Evolutionary conservation across 768 basidiomycete species (phyloP).

Genomic region (Dentipellis sp.): DNA sequence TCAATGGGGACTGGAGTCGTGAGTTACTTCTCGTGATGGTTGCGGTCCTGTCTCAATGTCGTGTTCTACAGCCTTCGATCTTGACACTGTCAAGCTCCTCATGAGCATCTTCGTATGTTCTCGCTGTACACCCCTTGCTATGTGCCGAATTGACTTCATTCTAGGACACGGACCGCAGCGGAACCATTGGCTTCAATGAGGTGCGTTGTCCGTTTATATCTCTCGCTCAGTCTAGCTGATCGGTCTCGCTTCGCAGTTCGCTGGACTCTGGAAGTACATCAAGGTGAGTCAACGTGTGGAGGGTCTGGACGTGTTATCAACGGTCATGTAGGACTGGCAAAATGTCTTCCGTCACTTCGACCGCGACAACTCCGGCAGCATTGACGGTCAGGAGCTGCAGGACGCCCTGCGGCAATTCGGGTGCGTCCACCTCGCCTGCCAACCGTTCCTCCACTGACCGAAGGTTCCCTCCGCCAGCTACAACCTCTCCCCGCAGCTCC

Average conservation of each 20-base stretch:
- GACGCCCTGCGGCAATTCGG: constrained; percentile 72
- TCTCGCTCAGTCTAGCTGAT: constrained; percentile 3
- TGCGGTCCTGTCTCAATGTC: not conserved
- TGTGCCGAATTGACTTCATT: not conserved
- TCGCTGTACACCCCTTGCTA: not conserved
- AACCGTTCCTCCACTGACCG: not conserved
- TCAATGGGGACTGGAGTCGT: constrained; percentile 73
- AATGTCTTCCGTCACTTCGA: constrained; percentile 79
- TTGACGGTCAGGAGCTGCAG: constrained; percentile 59
- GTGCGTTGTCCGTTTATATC: constrained; percentile 23
- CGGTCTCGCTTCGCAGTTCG: constrained; percentile 32
- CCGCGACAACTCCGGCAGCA: constrained; percentile 72
- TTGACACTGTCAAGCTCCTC: constrained; percentile 79
- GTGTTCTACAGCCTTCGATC: constrained; percentile 53
- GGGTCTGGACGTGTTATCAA: not conserved
- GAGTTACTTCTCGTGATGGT: constrained; percentile 21
- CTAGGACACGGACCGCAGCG: constrained; percentile 63
- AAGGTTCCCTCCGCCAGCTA: constrained; percentile 28
- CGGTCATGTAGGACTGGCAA: constrained; percentile 61
- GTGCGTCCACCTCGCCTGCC: constrained; percentile 18
- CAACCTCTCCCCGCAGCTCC: constrained; percentile 56
- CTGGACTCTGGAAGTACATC: constrained; percentile 78
- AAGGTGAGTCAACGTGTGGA: constrained; percentile 29
- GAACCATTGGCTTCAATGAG: constrained; percentile 75
- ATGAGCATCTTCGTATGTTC: constrained; percentile 72